These are phyloP conservation scores for Trypanosoma conorhini DNA, from an alignment of 208 protist species.

Conservation along the genomic window DNA sequence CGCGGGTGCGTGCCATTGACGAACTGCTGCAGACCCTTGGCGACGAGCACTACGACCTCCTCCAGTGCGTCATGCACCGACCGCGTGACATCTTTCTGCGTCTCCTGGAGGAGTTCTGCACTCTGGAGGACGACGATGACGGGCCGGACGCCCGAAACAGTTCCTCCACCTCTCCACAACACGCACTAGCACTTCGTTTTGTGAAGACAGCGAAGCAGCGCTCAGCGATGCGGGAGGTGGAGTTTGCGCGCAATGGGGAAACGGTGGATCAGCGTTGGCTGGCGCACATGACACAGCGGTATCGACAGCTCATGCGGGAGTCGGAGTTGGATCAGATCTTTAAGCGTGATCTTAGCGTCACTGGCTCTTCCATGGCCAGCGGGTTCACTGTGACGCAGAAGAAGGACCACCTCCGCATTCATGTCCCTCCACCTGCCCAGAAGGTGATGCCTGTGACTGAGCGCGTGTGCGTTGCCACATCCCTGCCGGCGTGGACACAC, in stretches of 20 bases:
- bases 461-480: constrained; percentile 78
- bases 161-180: constrained; percentile 17
- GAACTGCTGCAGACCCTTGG: constrained; percentile 81
- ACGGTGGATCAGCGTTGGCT: constrained; percentile 78
- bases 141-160: constrained; percentile 7
- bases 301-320: constrained; percentile 82
- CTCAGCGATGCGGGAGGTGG: constrained; percentile 34
- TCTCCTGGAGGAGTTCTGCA: constrained; percentile 89
- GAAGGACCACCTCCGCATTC: constrained; percentile 70
- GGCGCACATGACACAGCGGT: constrained; percentile 83
- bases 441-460: constrained; percentile 71
- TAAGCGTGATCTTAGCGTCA: constrained; percentile 77
- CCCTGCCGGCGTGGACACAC: constrained; percentile 90
- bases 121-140: constrained; percentile 65
- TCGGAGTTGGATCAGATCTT: constrained; percentile 87
- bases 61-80: constrained; percentile 85
- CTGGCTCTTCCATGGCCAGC: constrained; percentile 60
- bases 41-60: constrained; percentile 77
- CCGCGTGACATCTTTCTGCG: constrained; percentile 83
- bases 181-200: constrained; percentile 66
- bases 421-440: constrained; percentile 78
- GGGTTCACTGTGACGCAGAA: constrained; percentile 70
- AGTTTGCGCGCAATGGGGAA: constrained; percentile 48
- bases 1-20: constrained; percentile 68
- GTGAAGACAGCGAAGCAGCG: constrained; percentile 60